Conservation (phyloP, 2,329 filamentous ascomycete species). For the Apiospora saccharicola region DNA sequence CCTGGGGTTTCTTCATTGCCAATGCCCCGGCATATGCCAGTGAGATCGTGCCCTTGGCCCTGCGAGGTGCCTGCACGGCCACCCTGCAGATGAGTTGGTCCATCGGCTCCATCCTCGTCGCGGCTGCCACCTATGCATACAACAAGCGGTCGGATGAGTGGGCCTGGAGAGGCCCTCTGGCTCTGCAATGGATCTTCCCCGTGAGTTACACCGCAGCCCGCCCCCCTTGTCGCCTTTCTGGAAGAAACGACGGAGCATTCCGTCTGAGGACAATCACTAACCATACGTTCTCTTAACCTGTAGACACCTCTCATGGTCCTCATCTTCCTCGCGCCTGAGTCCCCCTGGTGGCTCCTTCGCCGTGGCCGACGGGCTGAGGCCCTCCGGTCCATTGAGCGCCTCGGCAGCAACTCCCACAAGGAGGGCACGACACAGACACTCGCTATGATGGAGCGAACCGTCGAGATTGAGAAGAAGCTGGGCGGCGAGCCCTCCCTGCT, state of each 20-base stretch:
- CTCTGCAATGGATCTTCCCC: slow-evolving; percentile 66
- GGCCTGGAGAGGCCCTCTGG: slow-evolving; percentile 56
- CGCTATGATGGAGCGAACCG: slow-evolving; percentile 48
- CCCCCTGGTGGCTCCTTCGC: slow-evolving; percentile 28
- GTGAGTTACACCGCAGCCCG: slow-evolving; percentile 23
- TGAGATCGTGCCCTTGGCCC: slow-evolving; percentile 65
- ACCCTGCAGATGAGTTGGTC: slow-evolving; percentile 72
- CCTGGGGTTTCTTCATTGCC: slow-evolving; percentile 70
- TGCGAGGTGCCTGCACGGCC: slow-evolving; percentile 64
- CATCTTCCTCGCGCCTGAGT: slow-evolving; percentile 27
- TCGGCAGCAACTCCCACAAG: slow-evolving; percentile 32
- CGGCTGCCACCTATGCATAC: slow-evolving; percentile 60
- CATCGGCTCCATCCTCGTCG: slow-evolving; percentile 66
- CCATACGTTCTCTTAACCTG: slow-evolving; percentile 42
- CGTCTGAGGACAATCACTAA: neutral
- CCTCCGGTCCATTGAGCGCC: slow-evolving; percentile 38
- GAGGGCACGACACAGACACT: slow-evolving; percentile 56
- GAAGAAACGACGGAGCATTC: neutral
- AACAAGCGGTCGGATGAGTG: slow-evolving; percentile 46
- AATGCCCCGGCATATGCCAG: slow-evolving; percentile 67
- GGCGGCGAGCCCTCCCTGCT: slow-evolving; percentile 44
- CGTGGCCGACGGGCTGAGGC: slow-evolving; percentile 39
- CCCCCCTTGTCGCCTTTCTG: neutral
- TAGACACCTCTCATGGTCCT: slow-evolving; percentile 34
- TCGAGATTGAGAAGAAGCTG: slow-evolving; percentile 43